phyloP scores from a whole-genome alignment of 1,284 basidiomycete genomes.

The Bondarzewia mesenterica region DNA sequence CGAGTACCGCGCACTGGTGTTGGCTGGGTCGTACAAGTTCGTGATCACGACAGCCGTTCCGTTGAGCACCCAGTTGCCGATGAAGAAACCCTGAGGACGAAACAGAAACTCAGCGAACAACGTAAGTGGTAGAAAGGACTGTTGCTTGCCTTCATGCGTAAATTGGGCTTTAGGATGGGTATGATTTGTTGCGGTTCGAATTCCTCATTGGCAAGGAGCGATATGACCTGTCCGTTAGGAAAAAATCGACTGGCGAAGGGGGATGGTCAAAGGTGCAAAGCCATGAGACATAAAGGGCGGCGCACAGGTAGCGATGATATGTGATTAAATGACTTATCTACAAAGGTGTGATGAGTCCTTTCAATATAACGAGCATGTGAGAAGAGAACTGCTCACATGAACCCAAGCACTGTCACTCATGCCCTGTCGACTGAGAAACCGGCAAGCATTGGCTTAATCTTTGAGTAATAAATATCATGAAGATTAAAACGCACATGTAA shows the following conservation, averaged over 20 bases:
- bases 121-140: conserved; percentile 5
- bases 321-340: conserved; percentile 70
- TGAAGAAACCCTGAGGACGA: conserved; percentile 48
- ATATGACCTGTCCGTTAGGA: conserved; percentile 80
- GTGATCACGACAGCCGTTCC: conserved; percentile 53
- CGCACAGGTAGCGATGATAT: conserved; percentile 79
- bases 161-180: conserved; percentile 64
- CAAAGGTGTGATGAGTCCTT: neutral
- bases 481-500: conserved; percentile 70
- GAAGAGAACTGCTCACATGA: conserved; percentile 40
- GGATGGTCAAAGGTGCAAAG: neutral
- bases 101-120: conserved; percentile 2
- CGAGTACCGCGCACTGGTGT: conserved; percentile 42
- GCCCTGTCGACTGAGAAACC: conserved; percentile 54
- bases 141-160: conserved; percentile 79
- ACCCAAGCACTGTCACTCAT: conserved; percentile 79
- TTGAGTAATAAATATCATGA: too few species aligned
- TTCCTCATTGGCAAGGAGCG: conserved; percentile 81
- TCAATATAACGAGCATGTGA: conserved; percentile 1
- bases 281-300: conserved; percentile 5
- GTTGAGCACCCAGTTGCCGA: conserved; percentile 61
- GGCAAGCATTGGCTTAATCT: conserved; percentile 1
- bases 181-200: conserved; percentile 69
- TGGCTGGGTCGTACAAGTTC: conserved; percentile 46
- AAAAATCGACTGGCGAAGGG: conserved; percentile 68